Percentiles rank a stretch among this genome's conserved stretches.
Conservation (phyloP, 257 asterid genomes). For the Ligustrum vulgare region DNA sequence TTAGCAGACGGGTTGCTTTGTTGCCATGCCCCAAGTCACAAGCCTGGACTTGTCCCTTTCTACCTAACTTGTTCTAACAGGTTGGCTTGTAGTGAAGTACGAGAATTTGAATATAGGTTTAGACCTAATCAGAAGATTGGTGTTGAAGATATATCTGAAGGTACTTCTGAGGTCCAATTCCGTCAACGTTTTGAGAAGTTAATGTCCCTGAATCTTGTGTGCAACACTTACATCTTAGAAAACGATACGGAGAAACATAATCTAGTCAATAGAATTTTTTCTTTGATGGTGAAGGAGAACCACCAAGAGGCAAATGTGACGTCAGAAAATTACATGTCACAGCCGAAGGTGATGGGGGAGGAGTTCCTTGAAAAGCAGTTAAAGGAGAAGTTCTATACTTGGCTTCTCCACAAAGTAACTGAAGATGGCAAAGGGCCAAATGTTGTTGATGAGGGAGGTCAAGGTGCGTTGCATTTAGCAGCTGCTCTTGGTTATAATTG, state of each 20-base stretch:
- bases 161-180: slow-evolving; percentile 46
- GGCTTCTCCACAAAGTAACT: slow-evolving; percentile 65
- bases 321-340: slow-evolving; percentile 37
- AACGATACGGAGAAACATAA: slow-evolving; percentile 38
- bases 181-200: slow-evolving; percentile 58
- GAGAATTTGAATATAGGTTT: slow-evolving; percentile 71
- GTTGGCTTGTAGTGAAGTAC: slow-evolving; percentile 82
- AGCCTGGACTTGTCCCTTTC: slow-evolving; percentile 67
- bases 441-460: slow-evolving; percentile 70
- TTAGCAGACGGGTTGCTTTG: slow-evolving; percentile 64
- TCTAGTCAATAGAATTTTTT: slow-evolving; percentile 40
- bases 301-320: slow-evolving; percentile 35
- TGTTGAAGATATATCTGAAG: slow-evolving; percentile 31
- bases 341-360: slow-evolving; percentile 41
- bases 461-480: slow-evolving; percentile 86
- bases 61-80: slow-evolving; percentile 80
- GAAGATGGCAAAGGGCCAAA: slow-evolving; percentile 66
- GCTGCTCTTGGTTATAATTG: slow-evolving; percentile 96
- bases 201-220: slow-evolving; percentile 34
- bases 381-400: slow-evolving; percentile 62
- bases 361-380: slow-evolving; percentile 53
- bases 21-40: slow-evolving; percentile 67
- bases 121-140: slow-evolving; percentile 33
- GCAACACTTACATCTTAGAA: slow-evolving; percentile 34
- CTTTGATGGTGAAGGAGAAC: slow-evolving; percentile 62